Conservation (phyloP, 352 stramenopile genomes). For the Phytopythium vexans region DNA sequence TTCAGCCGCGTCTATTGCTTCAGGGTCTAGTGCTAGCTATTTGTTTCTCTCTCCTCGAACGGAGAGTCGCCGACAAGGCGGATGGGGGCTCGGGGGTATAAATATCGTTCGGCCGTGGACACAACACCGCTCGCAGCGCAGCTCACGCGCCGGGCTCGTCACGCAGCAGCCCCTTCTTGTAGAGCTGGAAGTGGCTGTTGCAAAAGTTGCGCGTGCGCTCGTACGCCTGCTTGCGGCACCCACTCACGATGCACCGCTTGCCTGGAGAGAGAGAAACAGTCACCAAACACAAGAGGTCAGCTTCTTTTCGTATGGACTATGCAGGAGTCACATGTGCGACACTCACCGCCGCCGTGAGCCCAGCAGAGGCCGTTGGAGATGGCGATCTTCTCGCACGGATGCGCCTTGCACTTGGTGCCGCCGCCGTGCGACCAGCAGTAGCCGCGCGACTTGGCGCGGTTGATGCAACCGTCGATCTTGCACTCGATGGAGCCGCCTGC, state of each 20-base stretch:
- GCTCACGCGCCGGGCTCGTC: too few species aligned
- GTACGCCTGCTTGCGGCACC: slow-evolving; percentile 71
- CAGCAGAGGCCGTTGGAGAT: slow-evolving; percentile 78
- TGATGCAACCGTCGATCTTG: slow-evolving; percentile 65
- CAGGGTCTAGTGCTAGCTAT: too few species aligned
- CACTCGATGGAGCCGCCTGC: slow-evolving; percentile 66
- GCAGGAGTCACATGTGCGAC: slow-evolving; percentile 25
- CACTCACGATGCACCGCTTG: slow-evolving; percentile 69
- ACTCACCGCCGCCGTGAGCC: slow-evolving; percentile 67
- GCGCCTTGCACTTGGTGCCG: slow-evolving; percentile 73
- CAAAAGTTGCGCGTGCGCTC: slow-evolving; percentile 78
- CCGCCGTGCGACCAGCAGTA: slow-evolving; percentile 86
- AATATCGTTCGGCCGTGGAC: too few species aligned
- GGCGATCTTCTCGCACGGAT: slow-evolving; percentile 73
- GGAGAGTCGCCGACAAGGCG: too few species aligned
- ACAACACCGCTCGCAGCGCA: too few species aligned
- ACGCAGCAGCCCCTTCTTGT: slow-evolving; percentile 5
- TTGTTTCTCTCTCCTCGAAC: too few species aligned
- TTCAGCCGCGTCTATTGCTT: too few species aligned
- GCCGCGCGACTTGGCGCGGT: slow-evolving; percentile 82
- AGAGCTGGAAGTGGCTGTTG: slow-evolving; percentile 13
- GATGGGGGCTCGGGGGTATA: too few species aligned
- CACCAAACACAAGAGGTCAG: not conserved
- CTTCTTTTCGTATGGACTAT: slow-evolving; percentile 23
- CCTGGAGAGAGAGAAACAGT: slow-evolving; percentile 18